These are phyloP conservation scores for Pyracantha coccinea DNA, from an alignment of 331 rosid species.

Conservation along the genomic window DNA sequence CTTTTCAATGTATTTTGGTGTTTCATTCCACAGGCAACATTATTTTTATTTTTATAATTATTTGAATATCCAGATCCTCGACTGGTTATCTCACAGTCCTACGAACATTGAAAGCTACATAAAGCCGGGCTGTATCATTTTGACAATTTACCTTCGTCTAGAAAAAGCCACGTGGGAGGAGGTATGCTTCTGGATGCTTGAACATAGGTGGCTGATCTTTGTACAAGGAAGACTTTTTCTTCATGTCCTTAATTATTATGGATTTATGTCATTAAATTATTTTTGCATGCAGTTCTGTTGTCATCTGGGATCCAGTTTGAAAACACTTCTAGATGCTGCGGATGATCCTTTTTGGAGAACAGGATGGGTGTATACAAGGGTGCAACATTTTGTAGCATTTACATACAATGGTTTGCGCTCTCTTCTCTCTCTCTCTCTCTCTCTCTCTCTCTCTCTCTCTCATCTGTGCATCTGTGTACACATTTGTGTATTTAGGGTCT, in stretches of 20 bases:
- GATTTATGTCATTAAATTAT: no score
- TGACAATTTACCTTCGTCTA: constrained; percentile 58
- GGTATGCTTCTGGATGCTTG: constrained; percentile 34
- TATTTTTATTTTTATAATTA: background rate
- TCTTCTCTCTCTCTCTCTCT: background rate
- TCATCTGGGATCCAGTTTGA: constrained; percentile 61
- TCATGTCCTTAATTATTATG: background rate
- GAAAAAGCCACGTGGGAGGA: constrained; percentile 64
- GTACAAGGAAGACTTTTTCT: background rate
- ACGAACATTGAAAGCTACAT: constrained; percentile 78
- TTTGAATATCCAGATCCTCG: constrained; percentile 37
- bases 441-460: background rate
- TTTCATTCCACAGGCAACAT: background rate
- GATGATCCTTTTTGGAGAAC: constrained; percentile 72
- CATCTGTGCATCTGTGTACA: background rate
- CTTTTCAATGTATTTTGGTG: background rate
- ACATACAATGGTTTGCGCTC: constrained; percentile 51
- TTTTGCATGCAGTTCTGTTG: constrained; percentile 45
- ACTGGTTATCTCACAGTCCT: constrained; percentile 76
- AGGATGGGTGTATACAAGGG: constrained; percentile 80
- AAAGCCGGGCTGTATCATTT: constrained; percentile 76
- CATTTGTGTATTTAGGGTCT: background rate
- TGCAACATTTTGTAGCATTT: constrained; percentile 58
- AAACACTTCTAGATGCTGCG: constrained; percentile 51
- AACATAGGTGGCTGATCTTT: background rate